Evolutionary conservation across 2,329 filamentous ascomycete genomes (phyloP).

Genomic region (Thelonectria discophora): DNA sequence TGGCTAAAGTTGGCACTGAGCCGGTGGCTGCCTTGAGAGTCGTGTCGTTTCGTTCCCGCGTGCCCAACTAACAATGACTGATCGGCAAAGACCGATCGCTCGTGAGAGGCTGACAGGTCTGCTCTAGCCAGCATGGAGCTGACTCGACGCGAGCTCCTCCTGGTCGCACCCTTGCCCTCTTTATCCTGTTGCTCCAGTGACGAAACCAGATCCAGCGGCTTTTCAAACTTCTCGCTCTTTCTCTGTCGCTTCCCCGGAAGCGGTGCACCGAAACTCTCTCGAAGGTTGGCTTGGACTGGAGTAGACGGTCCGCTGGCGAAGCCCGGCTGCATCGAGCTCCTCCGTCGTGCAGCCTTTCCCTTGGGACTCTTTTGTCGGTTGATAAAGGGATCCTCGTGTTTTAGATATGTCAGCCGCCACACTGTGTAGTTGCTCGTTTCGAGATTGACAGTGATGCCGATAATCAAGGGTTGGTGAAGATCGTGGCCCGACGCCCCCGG

Average conservation of each 20-base stretch:
- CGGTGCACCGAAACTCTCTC: conserved; percentile 79
- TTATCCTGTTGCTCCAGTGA: conserved; percentile 75
- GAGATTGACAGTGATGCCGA: conserved; percentile 84
- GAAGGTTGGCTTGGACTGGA: conserved; percentile 73
- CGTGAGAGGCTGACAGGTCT: conserved; percentile 86
- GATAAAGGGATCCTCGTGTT: conserved; percentile 68
- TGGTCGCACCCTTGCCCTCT: conserved; percentile 59
- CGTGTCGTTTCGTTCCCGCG: conserved; percentile 66
- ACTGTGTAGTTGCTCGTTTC: conserved; percentile 81
- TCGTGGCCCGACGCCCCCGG: conserved; percentile 51
- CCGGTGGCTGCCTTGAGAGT: conserved; percentile 70
- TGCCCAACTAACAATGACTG: conserved; percentile 55
- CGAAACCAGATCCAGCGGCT: conserved; percentile 70
- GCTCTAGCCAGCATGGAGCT: conserved; percentile 91
- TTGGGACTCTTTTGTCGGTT: conserved; percentile 57
- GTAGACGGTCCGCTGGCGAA: conserved; percentile 80
- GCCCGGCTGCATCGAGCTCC: conserved; percentile 72
- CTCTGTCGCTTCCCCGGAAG: conserved; percentile 62
- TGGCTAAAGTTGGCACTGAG: conserved; percentile 55
- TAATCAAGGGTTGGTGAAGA: conserved; percentile 64
- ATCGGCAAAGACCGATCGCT: conserved; percentile 82
- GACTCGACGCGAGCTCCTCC: conserved; percentile 77
- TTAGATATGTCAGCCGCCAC: conserved; percentile 83
- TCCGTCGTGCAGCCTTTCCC: conserved; percentile 59
- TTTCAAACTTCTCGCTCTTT: conserved; percentile 62